Conservation (phyloP, 345 rosid genomes). For the Eucalyptus camaldulensis region DNA sequence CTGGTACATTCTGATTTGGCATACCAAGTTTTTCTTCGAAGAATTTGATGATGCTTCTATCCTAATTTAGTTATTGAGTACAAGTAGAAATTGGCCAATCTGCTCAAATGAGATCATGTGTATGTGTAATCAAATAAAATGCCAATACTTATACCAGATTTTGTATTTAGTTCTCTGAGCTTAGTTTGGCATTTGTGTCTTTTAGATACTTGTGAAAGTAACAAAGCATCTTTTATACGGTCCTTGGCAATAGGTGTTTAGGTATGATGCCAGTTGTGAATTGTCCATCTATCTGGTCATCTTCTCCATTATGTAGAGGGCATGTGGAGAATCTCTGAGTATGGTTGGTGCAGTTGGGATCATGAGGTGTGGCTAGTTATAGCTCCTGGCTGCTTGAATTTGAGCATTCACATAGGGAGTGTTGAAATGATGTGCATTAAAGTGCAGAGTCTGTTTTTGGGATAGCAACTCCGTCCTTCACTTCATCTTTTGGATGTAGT, state of each 20-base stretch:
- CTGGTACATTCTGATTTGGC: not conserved
- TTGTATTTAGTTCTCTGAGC: not conserved
- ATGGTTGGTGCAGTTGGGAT: not conserved
- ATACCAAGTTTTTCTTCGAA: not conserved
- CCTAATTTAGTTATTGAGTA: not conserved
- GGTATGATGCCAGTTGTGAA: not conserved
- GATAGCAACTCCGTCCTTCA: not conserved
- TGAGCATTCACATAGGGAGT: not conserved
- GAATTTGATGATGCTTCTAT: not conserved
- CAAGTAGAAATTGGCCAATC: not conserved
- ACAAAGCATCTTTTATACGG: not conserved
- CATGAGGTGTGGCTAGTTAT: not conserved
- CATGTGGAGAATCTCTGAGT: not conserved
- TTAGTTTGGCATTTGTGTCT: not conserved
- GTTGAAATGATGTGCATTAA: not conserved
- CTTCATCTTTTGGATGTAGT: not conserved
- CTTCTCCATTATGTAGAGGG: not conserved
- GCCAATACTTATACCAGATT: not conserved
- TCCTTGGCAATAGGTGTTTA: not conserved
- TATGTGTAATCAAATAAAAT: not conserved
- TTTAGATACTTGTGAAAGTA: not conserved
- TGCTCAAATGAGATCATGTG: not conserved
- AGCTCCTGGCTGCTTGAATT: not conserved
- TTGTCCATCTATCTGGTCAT: not conserved
- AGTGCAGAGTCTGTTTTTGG: not conserved